Evolutionary conservation across 2,329 filamentous ascomycete genomes (phyloP).

Genomic region (Nannizzia gypsea): DNA sequence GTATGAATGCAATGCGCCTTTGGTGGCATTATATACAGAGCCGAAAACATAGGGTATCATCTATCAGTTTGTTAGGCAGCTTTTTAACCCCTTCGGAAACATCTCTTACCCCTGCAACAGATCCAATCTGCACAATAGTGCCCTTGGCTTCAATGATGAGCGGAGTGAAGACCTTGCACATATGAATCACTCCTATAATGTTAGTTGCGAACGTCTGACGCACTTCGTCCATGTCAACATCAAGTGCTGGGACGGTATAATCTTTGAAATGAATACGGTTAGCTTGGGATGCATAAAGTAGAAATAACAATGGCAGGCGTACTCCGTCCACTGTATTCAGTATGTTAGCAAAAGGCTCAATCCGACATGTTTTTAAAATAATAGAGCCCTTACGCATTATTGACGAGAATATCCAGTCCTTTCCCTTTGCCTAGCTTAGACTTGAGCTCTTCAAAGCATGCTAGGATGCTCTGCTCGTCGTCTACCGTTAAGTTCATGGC

Average conservation of each 20-base stretch:
- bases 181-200: slow-evolving; percentile 45
- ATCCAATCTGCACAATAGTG: slow-evolving; percentile 36
- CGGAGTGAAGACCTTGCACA: slow-evolving; percentile 46
- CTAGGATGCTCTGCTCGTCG: slow-evolving; percentile 37
- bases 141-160: slow-evolving; percentile 39
- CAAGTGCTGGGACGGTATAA: slow-evolving; percentile 47
- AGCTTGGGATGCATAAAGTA: background rate
- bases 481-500: slow-evolving; percentile 45
- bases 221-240: slow-evolving; percentile 41
- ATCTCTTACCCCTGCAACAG: slow-evolving; percentile 27
- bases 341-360: background rate
- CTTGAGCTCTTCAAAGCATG: slow-evolving; percentile 37
- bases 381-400: slow-evolving; percentile 39
- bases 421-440: slow-evolving; percentile 34
- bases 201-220: slow-evolving; percentile 42
- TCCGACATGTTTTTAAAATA: background rate
- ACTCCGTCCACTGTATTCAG: slow-evolving; percentile 8
- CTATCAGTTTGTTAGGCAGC: slow-evolving; percentile 14
- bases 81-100: slow-evolving; percentile 3
- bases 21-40: slow-evolving; percentile 46
- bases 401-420: slow-evolving; percentile 45
- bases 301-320: background rate
- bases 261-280: slow-evolving; percentile 22
- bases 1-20: slow-evolving; percentile 48
- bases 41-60: slow-evolving; percentile 35